Percentiles rank a stretch among this genome's conserved stretches.
phyloP scores from a whole-genome alignment of 2,329 filamentous ascomycete genomes.

The Sporothrix pallida region DNA sequence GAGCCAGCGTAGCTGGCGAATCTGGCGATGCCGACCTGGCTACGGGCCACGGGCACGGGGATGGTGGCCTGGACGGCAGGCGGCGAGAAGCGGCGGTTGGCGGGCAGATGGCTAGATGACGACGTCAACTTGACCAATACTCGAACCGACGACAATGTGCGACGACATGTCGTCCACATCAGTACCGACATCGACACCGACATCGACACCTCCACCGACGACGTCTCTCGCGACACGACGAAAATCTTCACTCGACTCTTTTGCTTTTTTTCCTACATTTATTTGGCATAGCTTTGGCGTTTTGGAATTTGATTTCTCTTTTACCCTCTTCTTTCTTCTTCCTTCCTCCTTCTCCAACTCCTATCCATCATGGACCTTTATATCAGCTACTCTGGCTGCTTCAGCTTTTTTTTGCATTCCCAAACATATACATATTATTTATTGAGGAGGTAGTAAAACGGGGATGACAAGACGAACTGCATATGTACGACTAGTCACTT shows the following conservation, averaged over 20 bases:
- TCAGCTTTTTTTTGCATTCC: neutral
- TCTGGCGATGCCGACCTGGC: too few species aligned
- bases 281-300: conserved; percentile 58
- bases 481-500: conserved; percentile 20
- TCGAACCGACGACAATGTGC: too few species aligned
- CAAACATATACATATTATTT: conserved; percentile 9
- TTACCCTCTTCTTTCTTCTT: neutral
- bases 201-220: conserved; percentile 12
- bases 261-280: conserved; percentile 28
- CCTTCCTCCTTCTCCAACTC: neutral
- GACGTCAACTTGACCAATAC: too few species aligned
- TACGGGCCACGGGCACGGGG: too few species aligned
- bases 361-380: neutral
- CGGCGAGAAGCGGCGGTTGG: too few species aligned
- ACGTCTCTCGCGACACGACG: conserved; percentile 37
- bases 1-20: too few species aligned
- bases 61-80: neutral
- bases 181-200: neutral
- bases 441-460: neutral
- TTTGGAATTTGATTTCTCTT: conserved; percentile 39
- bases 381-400: neutral
- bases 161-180: too few species aligned
- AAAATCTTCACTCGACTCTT: conserved; percentile 60
- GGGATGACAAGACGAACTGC: too few species aligned
- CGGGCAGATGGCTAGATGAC: too few species aligned